These are phyloP conservation scores for Plasmodium vinckei DNA, from an alignment of 169 alveolate species.

Conservation along the genomic window DNA sequence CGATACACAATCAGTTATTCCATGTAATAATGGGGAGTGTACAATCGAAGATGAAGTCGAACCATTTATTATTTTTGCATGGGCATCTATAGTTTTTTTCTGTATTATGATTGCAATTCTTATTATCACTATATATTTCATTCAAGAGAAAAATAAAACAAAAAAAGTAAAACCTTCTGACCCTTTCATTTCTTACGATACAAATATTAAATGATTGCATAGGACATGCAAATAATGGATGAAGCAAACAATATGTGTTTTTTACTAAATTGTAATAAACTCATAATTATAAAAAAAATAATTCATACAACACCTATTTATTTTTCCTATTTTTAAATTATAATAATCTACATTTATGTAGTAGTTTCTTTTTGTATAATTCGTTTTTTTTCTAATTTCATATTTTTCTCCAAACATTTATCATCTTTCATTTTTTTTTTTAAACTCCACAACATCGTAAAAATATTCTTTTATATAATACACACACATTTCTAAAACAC, in stretches of 20 bases:
- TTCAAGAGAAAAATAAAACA: not conserved
- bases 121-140: conserved; percentile 23
- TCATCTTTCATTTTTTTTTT: too few relatives aligned
- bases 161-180: conserved; percentile 5
- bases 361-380: too few relatives aligned
- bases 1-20: conserved; percentile 27
- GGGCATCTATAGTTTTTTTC: conserved; percentile 52
- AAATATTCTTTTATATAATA: too few relatives aligned
- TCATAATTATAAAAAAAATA: not conserved
- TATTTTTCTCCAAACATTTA: too few relatives aligned
- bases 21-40: conserved; percentile 67
- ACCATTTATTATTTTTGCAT: conserved; percentile 45
- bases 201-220: conserved; percentile 9
- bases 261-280: not conserved
- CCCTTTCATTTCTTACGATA: conserved; percentile 41
- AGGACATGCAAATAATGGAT: not conserved
- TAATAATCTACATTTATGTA: not conserved
- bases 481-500: too few relatives aligned
- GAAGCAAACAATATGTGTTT: not conserved
- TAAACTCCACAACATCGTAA: too few relatives aligned
- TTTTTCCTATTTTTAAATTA: too few relatives aligned
- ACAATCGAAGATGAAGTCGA: conserved; percentile 31
- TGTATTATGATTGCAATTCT: conserved; percentile 34
- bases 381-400: too few relatives aligned
- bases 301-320: too few relatives aligned